Conservation (phyloP, 2,329 filamentous ascomycete genomes). For the Coniochaeta sp. region DNA sequence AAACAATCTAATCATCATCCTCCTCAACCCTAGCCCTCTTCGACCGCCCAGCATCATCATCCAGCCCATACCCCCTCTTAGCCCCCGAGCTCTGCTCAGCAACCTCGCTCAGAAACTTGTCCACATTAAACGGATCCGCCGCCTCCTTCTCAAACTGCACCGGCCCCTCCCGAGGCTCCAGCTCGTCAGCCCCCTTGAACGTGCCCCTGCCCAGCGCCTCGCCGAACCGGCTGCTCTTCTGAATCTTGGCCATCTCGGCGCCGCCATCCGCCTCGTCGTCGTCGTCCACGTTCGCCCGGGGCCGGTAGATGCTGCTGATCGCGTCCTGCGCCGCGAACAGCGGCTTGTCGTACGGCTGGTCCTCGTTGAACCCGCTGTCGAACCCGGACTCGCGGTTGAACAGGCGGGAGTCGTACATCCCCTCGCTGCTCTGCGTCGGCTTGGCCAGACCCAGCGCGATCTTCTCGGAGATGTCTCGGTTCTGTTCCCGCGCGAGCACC, state of each 20-base stretch:
- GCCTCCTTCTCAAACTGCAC: conserved; percentile 91
- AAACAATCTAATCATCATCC: conserved; percentile 42
- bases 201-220: conserved; percentile 85
- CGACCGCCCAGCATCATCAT: conserved; percentile 48
- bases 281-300: conserved; percentile 66
- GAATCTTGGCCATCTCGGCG: conserved; percentile 79
- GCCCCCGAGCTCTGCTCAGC: conserved; percentile 51
- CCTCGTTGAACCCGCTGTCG: conserved; percentile 89
- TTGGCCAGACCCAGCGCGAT: conserved; percentile 91
- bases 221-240: conserved; percentile 73
- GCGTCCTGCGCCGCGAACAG: conserved; percentile 94
- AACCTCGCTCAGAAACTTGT: conserved; percentile 83
- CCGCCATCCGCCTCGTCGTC: conserved; percentile 75
- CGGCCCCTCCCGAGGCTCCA: conserved; percentile 80
- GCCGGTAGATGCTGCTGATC: conserved; percentile 88
- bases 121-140: conserved; percentile 84
- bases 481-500: conserved; percentile 89
- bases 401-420: conserved; percentile 93
- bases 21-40: conserved; percentile 78
- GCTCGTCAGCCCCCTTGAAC: conserved; percentile 80
- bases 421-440: conserved; percentile 83
- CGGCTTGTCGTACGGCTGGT: conserved; percentile 95
- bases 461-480: conserved; percentile 95
- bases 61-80: conserved; percentile 71
- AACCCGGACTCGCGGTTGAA: conserved; percentile 95